Percentiles rank a stretch among this genome's conserved stretches.
These are phyloP conservation scores for Mrakia blollopis DNA, from an alignment of 768 basidiomycete species.

Conservation along the genomic window DNA sequence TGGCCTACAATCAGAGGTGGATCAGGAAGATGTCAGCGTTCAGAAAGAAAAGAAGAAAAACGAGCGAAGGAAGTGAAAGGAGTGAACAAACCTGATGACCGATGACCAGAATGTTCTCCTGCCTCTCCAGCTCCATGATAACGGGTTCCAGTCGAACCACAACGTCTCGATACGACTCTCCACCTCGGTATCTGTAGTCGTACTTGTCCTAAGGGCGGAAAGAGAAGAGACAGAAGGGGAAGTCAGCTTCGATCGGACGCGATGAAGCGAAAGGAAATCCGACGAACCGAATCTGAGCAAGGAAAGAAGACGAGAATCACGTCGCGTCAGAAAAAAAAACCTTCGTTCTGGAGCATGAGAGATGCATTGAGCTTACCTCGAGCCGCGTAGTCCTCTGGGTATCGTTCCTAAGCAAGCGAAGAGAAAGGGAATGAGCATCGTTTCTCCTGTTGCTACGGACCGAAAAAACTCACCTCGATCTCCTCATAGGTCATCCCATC, in stretches of 20 bases:
- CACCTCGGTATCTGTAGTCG: slow-evolving; percentile 94
- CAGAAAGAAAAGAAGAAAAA: background rate
- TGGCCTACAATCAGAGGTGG: background rate
- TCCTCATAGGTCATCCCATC: slow-evolving; percentile 99
- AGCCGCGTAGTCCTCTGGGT: slow-evolving; percentile 97
- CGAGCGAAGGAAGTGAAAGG: slow-evolving; percentile 49
- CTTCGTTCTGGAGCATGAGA: background rate
- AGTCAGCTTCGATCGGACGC: background rate
- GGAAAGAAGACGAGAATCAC: background rate
- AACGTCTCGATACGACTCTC: slow-evolving; percentile 97
- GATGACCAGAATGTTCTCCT: slow-evolving; percentile 93
- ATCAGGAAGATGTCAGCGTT: background rate
- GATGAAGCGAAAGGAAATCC: background rate
- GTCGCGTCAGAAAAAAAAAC: background rate
- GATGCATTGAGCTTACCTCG: slow-evolving; percentile 88
- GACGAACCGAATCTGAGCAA: background rate
- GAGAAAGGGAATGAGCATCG: background rate
- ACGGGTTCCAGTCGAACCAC: slow-evolving; percentile 92
- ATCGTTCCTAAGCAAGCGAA: slow-evolving; percentile 58
- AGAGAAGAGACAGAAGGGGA: background rate
- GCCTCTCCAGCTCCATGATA: slow-evolving; percentile 98
- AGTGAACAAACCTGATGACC: slow-evolving; percentile 76
- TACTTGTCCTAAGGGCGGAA: slow-evolving; percentile 82
- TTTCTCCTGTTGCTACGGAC: background rate
- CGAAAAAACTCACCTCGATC: slow-evolving; percentile 67